Base-by-base conservation (phyloP, 352 stramenopile genomes). In the Phytophthora nicotianae region DNA sequence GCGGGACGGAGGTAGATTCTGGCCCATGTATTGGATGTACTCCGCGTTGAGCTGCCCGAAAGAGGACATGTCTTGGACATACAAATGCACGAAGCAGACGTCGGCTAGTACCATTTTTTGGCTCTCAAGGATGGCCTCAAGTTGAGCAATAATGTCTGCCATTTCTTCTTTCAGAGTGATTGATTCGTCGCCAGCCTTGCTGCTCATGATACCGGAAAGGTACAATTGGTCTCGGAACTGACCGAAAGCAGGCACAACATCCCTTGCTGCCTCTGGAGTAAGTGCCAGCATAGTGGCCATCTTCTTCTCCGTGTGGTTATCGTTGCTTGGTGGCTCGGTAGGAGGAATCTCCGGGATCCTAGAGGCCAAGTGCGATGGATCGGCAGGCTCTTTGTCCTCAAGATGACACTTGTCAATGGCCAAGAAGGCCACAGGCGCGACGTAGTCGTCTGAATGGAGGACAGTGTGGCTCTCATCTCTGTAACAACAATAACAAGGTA, bases 1-100 rank as follows among this genome's bases (percentile, higher is more conserved):
- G 37, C 91, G 83, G 16, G 84, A 97, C 4, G 91, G 87, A 32
- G 91, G 91, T 61, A 89, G 63, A 47, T 71, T 66, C 50, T 83
- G 84, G 11, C 86, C 83, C 53, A 99, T 98, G 55, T 91, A 95
- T 48, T 83, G 77, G 69, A 85, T 92, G 65, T 99, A 99, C 59
- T 95, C 85, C 13, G 75, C 63, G 71, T 99, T 99, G 49, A 99
- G 89, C 17, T 75, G 80, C 4, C 64, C 73, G 72, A 99, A 99
- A 37, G 94, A 72, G 16, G 57, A 68, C 84, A 99, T 99, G 74
- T 99, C 82, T 8, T 82, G 83, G 2, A 99, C 78, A 64, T 98
- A 99, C 17, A 99, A 58, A 66, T 99, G 96, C 16, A 99, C 95
- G 73, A 98, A 99, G 48, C 97, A 87, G 10, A 98, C 88, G 66